Base-by-base conservation (phyloP, 768 basidiomycete genomes). In the Termitomyces sp. region DNA sequence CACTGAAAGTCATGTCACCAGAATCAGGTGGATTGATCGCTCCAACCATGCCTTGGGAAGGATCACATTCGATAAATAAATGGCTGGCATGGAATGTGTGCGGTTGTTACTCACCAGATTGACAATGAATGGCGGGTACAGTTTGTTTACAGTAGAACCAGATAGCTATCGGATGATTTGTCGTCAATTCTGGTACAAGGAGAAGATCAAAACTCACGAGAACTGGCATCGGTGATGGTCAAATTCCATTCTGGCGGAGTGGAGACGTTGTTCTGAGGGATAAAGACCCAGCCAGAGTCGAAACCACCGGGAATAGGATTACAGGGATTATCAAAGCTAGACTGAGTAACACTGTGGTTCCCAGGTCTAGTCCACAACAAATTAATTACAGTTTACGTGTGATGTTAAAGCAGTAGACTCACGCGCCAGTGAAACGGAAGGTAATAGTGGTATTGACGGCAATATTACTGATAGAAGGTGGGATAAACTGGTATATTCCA, bases 141-240 rank as follows among this genome's bases (percentile, higher is more conserved):
- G 74, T 66, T 64, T 79, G 79, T 59, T 81, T 79, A 73, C 83
- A 85, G 76, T 72, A 84, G 75, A 83, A 82, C 79, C 80, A 85
- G 46, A 84, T 74, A 4, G 82, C 82, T 72, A 43, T 6, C 2
- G 11, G n/a, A 48, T n/a, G 5, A 18, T 7, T 5, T 22, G 44
- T n/a, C 11, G 9, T 10, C 45, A 28, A n/a, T 28, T 13, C 6
- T 45, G 3, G n/a, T 6, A 38, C 13, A 32, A 13, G 2, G 3
- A 7, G 3, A 30, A 26, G 3, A 16, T n/a, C 8, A 14, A 44
- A 10, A 20, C 79, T 62, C 56, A 82, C 82, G 82, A 56, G 68
- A 70, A 5, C 68, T 54, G 58, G 70, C 75, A 60, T 84, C 65
- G 0, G 79, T 79, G 58, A 85, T 74, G 4, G 82, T 84, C 48